Evolutionary conservation across 2,329 filamentous ascomycete species (phyloP), one percentile per base, ranked within the genome.

Genomic region (Aspergillus japonicus): DNA sequence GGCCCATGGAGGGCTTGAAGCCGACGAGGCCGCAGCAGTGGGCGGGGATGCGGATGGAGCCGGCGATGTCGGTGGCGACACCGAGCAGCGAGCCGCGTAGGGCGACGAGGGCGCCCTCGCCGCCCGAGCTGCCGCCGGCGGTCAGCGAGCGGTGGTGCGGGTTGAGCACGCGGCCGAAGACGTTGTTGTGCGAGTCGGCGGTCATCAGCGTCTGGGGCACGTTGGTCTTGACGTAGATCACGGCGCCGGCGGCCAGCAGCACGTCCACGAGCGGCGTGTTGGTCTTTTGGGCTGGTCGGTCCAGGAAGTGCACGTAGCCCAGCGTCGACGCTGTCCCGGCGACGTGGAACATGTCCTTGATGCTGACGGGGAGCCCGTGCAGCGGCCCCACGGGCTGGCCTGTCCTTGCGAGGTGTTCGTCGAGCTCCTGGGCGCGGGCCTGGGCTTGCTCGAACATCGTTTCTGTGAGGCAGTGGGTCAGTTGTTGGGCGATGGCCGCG

Each of bases 161-260:
- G 65, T 89, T 89, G 1, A 88, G 73, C 0, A 84, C 84, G 16
- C 83, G 80, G 1, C 86, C 87, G 57, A 85, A 86, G 8, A 88
- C 66, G 63, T 87, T 83, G 68, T 86, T 88, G 31, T 70, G 66
- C 0, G 69, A 70, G 26, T 71, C 84, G 73, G 11, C 79, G 77
- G 69, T 88, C 68, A 70, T 69, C 64, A 72, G 65, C 0, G 82
- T 83, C 61, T 85, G 83, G 1, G 88, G 87, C 2, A 90, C 78
- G 64, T 89, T 89, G 0, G 88, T 90, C 74, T 90, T 90, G 62
- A 84, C 83, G 62, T 89, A 88, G 5, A 87, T 74, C 0, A 91
- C 80, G 0, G 87, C 87, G 0, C 89, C 89, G 0, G 85, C 78
- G 8, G 78, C 75, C 1, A 83, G 74, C 3, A 90, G 70, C 0